phyloP scores from a whole-genome alignment of 495 filamentous ascomycete genomes.

The Saxophila tyrrhenica region DNA sequence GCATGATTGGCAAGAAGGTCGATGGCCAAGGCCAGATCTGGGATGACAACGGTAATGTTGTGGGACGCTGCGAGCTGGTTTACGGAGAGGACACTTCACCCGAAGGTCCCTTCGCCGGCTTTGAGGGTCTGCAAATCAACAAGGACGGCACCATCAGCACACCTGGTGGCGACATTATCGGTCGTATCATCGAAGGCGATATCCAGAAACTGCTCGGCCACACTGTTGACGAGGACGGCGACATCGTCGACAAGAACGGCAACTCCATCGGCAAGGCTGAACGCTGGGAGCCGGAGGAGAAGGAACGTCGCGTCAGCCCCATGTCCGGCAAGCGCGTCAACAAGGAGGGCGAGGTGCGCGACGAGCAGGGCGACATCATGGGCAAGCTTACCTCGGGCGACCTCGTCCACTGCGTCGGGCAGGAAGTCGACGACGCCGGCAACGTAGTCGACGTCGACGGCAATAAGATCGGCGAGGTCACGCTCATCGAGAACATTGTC shows the following conservation, averaged over 20 bases:
- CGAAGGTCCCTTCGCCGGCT: conserved; percentile 71
- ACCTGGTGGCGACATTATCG: conserved; percentile 53
- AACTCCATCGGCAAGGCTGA: conserved; percentile 73
- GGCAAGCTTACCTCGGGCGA: conserved; percentile 69
- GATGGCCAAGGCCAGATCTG: conserved; percentile 73
- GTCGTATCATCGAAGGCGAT: conserved; percentile 63
- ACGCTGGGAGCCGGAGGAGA: conserved; percentile 68
- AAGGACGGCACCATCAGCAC: conserved; percentile 65
- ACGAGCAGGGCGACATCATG: conserved; percentile 69
- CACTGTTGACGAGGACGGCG: conserved; percentile 70
- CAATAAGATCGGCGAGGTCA: conserved; percentile 68
- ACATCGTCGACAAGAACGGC: conserved; percentile 70
- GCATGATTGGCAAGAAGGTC: conserved; percentile 67
- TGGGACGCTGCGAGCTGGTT: conserved; percentile 70
- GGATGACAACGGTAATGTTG: conserved; percentile 66
- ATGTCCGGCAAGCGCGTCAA: conserved; percentile 72
- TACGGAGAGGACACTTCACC: conserved; percentile 49
- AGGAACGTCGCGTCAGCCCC: conserved; percentile 51
- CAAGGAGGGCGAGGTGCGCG: conserved; percentile 70
- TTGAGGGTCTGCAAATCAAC: conserved; percentile 56
- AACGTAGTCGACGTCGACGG: conserved; percentile 76
- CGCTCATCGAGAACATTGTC: conserved; percentile 65
- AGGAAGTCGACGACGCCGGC: conserved; percentile 75
- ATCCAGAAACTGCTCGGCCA: conserved; percentile 60
- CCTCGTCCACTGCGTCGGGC: conserved; percentile 56